Percentiles rank a stretch among this genome's conserved stretches.
Evolutionary conservation across 164 flowering plant genomes (phyloP).

Genomic region (Malania oleifera): DNA sequence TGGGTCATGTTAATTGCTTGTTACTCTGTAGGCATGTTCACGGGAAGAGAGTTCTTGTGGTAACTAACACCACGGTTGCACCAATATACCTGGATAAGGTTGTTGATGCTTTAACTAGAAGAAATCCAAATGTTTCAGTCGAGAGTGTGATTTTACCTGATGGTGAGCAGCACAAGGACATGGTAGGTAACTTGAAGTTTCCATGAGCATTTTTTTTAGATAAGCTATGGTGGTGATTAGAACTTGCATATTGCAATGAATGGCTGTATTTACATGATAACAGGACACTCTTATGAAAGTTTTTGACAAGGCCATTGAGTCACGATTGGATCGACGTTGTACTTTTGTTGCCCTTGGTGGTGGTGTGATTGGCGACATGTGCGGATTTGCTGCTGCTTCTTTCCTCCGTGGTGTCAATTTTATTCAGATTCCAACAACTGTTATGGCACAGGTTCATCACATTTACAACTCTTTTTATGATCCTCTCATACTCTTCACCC

Average conservation of each 20-base stretch:
- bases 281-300: slow-evolving; percentile 95
- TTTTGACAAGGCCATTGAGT: slow-evolving; percentile 93
- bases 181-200: slow-evolving; percentile 45
- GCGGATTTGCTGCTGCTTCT: slow-evolving; percentile 96
- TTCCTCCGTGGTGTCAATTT: slow-evolving; percentile 96
- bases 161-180: slow-evolving; percentile 91
- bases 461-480: background rate
- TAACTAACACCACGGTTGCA: slow-evolving; percentile 79
- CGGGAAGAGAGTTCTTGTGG: slow-evolving; percentile 94
- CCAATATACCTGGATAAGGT: slow-evolving; percentile 85
- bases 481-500: background rate
- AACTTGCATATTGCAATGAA: background rate
- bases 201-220: background rate
- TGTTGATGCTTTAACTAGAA: slow-evolving; percentile 62
- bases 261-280: slow-evolving; percentile 2
- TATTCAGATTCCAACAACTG: slow-evolving; percentile 98
- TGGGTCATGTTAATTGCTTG: background rate
- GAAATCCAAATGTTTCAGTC: slow-evolving; percentile 73
- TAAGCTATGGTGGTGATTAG: background rate
- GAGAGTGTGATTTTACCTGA: slow-evolving; percentile 90
- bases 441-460: slow-evolving; percentile 90
- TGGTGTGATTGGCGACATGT: slow-evolving; percentile 99
- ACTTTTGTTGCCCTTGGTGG: slow-evolving; percentile 99
- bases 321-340: slow-evolving; percentile 75
- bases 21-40: slow-evolving; percentile 73